Conservation (phyloP, 257 asterid genomes). For the Ligustrum vulgare region DNA sequence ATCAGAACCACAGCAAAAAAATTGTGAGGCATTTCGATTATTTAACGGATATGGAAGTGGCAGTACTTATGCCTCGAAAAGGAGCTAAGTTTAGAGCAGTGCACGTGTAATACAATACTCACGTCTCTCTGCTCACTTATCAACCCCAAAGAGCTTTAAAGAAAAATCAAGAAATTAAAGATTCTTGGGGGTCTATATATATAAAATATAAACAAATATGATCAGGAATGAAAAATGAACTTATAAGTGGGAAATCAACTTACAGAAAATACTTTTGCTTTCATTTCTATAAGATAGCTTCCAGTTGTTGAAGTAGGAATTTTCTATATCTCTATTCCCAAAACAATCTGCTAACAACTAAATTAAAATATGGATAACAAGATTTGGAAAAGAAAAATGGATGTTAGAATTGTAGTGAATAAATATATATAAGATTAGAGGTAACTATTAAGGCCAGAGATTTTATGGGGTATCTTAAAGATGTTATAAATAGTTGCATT, state of each 20-base stretch:
- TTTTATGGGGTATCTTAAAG: neutral
- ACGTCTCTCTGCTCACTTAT: neutral
- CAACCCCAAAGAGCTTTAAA: no score
- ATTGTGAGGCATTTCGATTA: no score
- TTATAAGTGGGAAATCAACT: neutral
- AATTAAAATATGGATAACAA: neutral
- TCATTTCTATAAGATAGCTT: no score
- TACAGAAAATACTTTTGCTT: neutral
- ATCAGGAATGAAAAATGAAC: neutral
- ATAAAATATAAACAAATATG: neutral
- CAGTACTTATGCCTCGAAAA: constrained; percentile 43
- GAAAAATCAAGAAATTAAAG: neutral
- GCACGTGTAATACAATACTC: constrained; percentile 59
- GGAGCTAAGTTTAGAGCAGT: constrained; percentile 42
- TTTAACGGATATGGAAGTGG: neutral
- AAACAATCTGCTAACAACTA: neutral
- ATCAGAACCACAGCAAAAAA: no score
- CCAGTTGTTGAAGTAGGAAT: neutral
- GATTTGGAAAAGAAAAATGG: neutral
- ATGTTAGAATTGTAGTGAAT: neutral
- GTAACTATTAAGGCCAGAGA: neutral
- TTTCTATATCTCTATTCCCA: neutral
- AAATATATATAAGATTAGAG: neutral
- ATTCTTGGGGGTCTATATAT: neutral
- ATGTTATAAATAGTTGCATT: constrained; percentile 9